Evolutionary conservation across 495 filamentous ascomycete genomes (phyloP).

Genomic region (Eremomyces bilateralis): DNA sequence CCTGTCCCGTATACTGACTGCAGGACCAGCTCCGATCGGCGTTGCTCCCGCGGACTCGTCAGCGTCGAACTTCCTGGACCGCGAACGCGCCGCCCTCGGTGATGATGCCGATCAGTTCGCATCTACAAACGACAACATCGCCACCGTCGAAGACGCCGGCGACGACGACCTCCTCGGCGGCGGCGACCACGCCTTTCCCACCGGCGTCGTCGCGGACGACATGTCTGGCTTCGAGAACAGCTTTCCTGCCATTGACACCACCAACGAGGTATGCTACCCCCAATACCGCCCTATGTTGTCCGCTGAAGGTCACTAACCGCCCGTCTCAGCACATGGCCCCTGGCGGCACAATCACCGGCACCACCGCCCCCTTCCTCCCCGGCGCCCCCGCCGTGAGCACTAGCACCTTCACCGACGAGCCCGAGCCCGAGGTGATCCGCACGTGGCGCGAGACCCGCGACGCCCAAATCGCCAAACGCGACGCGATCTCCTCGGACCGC

Average conservation of each 20-base stretch:
- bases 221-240: slow-evolving; percentile 62
- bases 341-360: slow-evolving; percentile 72
- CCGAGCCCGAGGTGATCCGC: slow-evolving; percentile 63
- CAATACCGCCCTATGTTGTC: not conserved
- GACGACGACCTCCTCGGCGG: slow-evolving; percentile 58
- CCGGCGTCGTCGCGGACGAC: slow-evolving; percentile 27
- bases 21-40: slow-evolving; percentile 20
- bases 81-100: slow-evolving; percentile 71
- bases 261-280: slow-evolving; percentile 41
- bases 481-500: slow-evolving; percentile 50
- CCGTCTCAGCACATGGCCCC: slow-evolving; percentile 51
- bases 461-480: slow-evolving; percentile 49
- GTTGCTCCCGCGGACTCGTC: slow-evolving; percentile 14
- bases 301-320: slow-evolving; percentile 11
- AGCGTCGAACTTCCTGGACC: slow-evolving; percentile 49
- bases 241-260: slow-evolving; percentile 62
- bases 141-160: slow-evolving; percentile 31
- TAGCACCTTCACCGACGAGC: slow-evolving; percentile 24
- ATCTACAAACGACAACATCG: slow-evolving; percentile 47
- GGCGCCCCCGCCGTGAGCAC: slow-evolving; percentile 28
- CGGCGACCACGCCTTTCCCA: slow-evolving; percentile 19
- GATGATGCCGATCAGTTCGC: slow-evolving; percentile 86
- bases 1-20: slow-evolving; percentile 5
- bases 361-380: slow-evolving; percentile 47
- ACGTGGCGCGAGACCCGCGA: slow-evolving; percentile 85